phyloP scores from a whole-genome alignment of 2,329 filamentous ascomycete genomes.

The Plectosphaerella plurivora region DNA sequence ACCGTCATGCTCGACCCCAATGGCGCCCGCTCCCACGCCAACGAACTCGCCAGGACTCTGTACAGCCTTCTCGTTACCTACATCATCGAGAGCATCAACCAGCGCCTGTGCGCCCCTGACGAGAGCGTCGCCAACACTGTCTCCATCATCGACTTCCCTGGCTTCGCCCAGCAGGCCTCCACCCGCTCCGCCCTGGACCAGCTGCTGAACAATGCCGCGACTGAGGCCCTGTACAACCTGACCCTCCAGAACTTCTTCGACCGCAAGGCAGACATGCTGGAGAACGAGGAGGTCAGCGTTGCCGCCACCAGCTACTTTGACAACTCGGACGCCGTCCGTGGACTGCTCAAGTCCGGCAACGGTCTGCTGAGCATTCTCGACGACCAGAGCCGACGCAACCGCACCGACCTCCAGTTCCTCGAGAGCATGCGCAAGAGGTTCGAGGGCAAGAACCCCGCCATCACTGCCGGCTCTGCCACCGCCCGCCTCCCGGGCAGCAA shows the following conservation, averaged over 20 bases:
- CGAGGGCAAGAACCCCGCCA: slow-evolving; percentile 88
- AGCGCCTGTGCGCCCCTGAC: slow-evolving; percentile 80
- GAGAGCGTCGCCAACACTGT: slow-evolving; percentile 90
- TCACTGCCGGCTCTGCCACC: slow-evolving; percentile 70
- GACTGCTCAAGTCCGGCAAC: slow-evolving; percentile 86
- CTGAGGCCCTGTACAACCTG: slow-evolving; percentile 87
- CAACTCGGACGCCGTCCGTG: slow-evolving; percentile 90
- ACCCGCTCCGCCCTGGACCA: slow-evolving; percentile 88
- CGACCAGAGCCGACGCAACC: slow-evolving; percentile 87
- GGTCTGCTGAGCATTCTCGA: slow-evolving; percentile 91
- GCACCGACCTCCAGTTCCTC: slow-evolving; percentile 83
- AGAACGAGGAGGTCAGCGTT: slow-evolving; percentile 88
- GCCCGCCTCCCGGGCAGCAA: slow-evolving; percentile 82
- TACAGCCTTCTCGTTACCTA: slow-evolving; percentile 94
- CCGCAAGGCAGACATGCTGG: slow-evolving; percentile 85
- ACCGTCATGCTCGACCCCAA: slow-evolving; percentile 95
- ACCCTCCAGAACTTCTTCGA: slow-evolving; percentile 96
- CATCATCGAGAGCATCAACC: slow-evolving; percentile 89
- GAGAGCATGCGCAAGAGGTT: slow-evolving; percentile 92
- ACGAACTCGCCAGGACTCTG: slow-evolving; percentile 87
- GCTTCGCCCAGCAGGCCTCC: slow-evolving; percentile 79
- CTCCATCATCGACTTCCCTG: slow-evolving; percentile 93
- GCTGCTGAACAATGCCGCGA: slow-evolving; percentile 89
- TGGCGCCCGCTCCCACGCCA: slow-evolving; percentile 85
- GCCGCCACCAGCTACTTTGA: slow-evolving; percentile 95